Evolutionary conservation across 441 rosid species (phyloP).

Genomic region (Eruca vesicaria): DNA sequence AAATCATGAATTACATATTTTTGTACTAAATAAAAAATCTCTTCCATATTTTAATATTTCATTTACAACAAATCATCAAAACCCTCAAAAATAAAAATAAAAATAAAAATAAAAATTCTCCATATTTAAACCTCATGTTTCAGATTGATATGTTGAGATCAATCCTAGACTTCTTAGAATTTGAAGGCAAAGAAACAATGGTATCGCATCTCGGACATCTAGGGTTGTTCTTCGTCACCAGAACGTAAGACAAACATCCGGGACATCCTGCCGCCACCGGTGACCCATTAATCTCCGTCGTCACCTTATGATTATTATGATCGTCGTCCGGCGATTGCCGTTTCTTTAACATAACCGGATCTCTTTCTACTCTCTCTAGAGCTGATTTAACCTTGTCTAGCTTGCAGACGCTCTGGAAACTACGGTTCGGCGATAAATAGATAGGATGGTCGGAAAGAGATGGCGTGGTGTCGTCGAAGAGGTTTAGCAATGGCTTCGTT

Average conservation of each 20-base stretch:
- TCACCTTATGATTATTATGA: background rate
- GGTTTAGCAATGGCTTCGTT: constrained; percentile 46
- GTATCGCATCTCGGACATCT: constrained; percentile 70
- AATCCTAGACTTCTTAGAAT: constrained; percentile 59
- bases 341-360: constrained; percentile 33
- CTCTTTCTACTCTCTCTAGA: constrained; percentile 59
- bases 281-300: constrained; percentile 6
- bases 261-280: constrained; percentile 72
- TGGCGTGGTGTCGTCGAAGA: constrained; percentile 50
- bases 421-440: background rate
- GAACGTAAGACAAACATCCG: constrained; percentile 62
- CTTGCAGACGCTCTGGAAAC: constrained; percentile 72
- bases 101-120: no score
- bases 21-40: no score
- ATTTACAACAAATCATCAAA: no score
- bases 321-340: constrained; percentile 28
- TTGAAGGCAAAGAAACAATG: constrained; percentile 47
- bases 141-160: no score
- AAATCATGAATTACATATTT: no score
- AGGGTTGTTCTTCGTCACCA: constrained; percentile 59
- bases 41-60: no score
- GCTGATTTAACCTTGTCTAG: constrained; percentile 73
- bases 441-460: constrained; percentile 44
- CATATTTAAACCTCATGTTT: no score
- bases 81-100: no score